These are phyloP conservation scores for Aegilops speltoides DNA, from an alignment of 176 grass and related monocot genomes.

Conservation along the genomic window DNA sequence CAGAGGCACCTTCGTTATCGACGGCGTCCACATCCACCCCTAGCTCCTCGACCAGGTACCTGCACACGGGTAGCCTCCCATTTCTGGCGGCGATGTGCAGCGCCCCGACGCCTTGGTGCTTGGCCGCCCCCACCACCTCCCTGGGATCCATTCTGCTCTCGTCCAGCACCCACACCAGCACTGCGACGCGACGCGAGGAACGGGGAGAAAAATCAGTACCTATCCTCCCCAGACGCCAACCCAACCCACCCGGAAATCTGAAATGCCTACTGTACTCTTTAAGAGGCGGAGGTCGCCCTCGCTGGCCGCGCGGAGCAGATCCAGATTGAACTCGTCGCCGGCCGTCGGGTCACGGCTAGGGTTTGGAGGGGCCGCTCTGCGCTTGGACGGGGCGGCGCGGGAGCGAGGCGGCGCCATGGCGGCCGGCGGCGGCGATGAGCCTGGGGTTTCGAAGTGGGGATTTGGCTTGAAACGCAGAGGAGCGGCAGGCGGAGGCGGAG, in stretches of 20 bases:
- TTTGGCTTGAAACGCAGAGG: no score
- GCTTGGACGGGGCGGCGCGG: no score
- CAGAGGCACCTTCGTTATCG: neutral
- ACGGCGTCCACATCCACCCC: constrained; percentile 5
- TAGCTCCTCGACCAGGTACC: no score
- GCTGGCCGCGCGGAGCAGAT: constrained; percentile 17
- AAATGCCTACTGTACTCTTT: neutral
- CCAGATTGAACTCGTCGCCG: neutral
- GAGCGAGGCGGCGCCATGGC: no score
- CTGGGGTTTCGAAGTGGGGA: no score
- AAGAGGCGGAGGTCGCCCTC: constrained; percentile 5
- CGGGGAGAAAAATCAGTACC: neutral
- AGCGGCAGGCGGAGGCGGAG: no score
- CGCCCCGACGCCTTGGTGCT: neutral
- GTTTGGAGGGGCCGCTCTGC: no score
- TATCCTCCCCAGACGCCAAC: neutral
- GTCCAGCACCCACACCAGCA: neutral
- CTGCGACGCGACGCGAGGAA: neutral
- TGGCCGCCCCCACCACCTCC: neutral
- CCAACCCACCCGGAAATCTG: neutral
- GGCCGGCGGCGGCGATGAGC: no score
- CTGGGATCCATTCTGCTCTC: neutral
- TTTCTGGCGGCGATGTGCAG: neutral
- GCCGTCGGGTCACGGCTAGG: no score
- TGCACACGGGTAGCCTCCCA: neutral